Evolutionary conservation across 2,329 filamentous ascomycete genomes (phyloP), one percentile per base, ranked within the genome.

Genomic region (Aspergillus viridinutans): DNA sequence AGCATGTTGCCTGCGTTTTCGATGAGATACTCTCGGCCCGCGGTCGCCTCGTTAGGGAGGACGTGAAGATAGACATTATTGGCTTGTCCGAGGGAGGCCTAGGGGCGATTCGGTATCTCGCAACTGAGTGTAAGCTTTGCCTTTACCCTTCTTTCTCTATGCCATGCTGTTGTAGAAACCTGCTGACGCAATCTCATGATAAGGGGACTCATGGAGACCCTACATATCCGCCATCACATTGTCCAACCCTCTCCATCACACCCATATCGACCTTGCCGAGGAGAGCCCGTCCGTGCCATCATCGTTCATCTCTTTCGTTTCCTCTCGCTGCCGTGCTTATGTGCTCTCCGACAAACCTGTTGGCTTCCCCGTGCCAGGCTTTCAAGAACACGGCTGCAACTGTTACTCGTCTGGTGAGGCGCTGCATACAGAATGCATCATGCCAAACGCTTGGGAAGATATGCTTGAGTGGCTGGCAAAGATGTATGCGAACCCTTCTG

Each of bases 1-100:
- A 84, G 53, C 92, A 97, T 68, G 77, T 93, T 26, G 68, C 74
- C 29, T 85, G 83, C 49, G 76, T 94, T 1, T 89, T 96, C 60
- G 78, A 87, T 26, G 69, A 83, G 4, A 78, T 92, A 0, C 66
- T 94, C 4, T 58, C 64, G 26, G 60, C 66, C 1, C 54, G 60
- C 4, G 74, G 74, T 0, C 71, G 75, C 8, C 59, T 85, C 5
- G 74, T 83, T 0, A 67, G 75, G 0, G 55, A 75, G 0, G 71
- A 80, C 1, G 84, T 85, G 0, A 80, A 79, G 48, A 67, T 96
- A 21, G 86, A 92, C 67, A 69, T 96, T 32, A 79, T 96, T 50
- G 90, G 83, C 1, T 76, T 94, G 17, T 85, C 88, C 1, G 85
- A 89, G 54, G 86, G 85, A 3, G 86, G 85, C 0, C 80, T 86